Evolutionary conservation across 2,329 filamentous ascomycete genomes (phyloP).

Genomic region (Microcera coccophila): DNA sequence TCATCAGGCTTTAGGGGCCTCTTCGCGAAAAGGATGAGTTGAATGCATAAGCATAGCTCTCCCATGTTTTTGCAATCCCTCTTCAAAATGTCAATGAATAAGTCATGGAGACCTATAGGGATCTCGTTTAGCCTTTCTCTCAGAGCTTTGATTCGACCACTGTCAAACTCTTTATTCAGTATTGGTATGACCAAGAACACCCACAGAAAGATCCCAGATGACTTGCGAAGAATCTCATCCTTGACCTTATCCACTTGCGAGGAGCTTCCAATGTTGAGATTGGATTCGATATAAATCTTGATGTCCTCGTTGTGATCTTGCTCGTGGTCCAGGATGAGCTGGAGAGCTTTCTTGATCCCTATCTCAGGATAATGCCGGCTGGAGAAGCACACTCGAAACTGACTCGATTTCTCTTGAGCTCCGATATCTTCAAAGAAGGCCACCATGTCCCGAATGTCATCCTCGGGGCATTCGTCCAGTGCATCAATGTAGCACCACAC

Average conservation of each 20-base stretch:
- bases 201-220: constrained; percentile 44
- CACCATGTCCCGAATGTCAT: constrained; percentile 39
- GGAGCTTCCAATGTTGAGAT: constrained; percentile 5
- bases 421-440: constrained; percentile 37
- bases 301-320: constrained; percentile 26
- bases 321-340: constrained; percentile 25
- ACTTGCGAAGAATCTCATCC: constrained; percentile 31
- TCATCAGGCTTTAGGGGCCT: constrained; percentile 41
- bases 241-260: constrained; percentile 4
- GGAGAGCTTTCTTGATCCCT: constrained; percentile 25
- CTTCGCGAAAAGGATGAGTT: constrained; percentile 50
- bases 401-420: constrained; percentile 17
- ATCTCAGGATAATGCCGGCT: constrained; percentile 46
- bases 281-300: constrained; percentile 12
- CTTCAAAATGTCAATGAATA: constrained; percentile 50
- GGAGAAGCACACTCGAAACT: constrained; percentile 39
- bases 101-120: constrained; percentile 37
- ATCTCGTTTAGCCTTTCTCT: constrained; percentile 31
- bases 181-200: constrained; percentile 38
- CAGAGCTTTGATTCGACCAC: constrained; percentile 25
- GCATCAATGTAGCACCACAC: constrained; percentile 34
- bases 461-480: constrained; percentile 44
- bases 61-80: constrained; percentile 42
- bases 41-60: constrained; percentile 43
- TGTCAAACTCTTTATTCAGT: constrained; percentile 32